These are phyloP conservation scores for Colletotrichum lupini DNA, from an alignment of 2,329 filamentous ascomycete genomes.

Conservation along the genomic window DNA sequence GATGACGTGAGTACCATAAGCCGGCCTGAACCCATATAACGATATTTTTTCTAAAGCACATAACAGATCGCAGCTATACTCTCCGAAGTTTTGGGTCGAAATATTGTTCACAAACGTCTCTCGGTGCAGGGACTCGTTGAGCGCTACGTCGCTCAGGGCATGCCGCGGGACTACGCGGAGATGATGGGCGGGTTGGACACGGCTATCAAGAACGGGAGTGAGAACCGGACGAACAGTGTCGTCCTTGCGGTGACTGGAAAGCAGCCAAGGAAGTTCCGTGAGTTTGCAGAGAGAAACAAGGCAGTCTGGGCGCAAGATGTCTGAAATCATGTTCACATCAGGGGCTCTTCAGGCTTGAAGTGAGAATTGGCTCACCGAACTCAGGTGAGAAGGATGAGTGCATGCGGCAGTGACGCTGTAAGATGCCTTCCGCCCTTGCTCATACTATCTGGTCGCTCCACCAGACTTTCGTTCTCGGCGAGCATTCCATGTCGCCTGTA, in stretches of 20 bases:
- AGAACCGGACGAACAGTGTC: slow-evolving; percentile 48
- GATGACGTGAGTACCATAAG: slow-evolving; percentile 15
- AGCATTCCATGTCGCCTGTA: background rate
- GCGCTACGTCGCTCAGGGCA: slow-evolving; percentile 39
- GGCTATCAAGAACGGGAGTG: slow-evolving; percentile 46
- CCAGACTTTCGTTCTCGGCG: background rate
- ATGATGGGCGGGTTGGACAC: slow-evolving; percentile 48
- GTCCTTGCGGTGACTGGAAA: slow-evolving; percentile 47
- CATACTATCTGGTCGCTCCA: background rate
- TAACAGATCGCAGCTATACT: slow-evolving; percentile 43
- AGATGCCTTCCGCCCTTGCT: background rate
- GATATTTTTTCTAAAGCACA: no score
- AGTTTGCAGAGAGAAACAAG: slow-evolving; percentile 14
- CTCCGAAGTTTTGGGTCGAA: slow-evolving; percentile 43
- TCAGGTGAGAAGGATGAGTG: background rate
- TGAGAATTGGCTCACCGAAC: background rate
- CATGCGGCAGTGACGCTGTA: background rate
- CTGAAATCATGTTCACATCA: background rate
- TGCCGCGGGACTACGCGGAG: slow-evolving; percentile 46
- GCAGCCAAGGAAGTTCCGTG: slow-evolving; percentile 40
- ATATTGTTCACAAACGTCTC: slow-evolving; percentile 49
- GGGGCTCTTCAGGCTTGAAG: background rate
- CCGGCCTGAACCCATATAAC: no score
- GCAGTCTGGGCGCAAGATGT: slow-evolving; percentile 8
- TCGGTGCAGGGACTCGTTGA: slow-evolving; percentile 42